Base-by-base conservation (phyloP, 2,329 filamentous ascomycete genomes). In the Didymella exigua region DNA sequence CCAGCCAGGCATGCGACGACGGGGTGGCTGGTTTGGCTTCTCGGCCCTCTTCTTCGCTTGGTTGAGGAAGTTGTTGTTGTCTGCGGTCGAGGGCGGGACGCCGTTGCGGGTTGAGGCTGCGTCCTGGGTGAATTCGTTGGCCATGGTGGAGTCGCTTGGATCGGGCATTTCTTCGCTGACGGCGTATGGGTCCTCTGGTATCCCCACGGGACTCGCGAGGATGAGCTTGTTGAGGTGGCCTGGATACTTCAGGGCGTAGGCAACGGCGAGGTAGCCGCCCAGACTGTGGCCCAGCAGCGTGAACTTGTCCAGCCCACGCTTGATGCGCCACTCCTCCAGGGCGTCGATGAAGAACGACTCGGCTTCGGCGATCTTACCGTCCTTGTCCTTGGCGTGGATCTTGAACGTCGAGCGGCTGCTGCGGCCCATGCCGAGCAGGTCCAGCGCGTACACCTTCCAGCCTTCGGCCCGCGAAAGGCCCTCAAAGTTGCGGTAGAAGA, bases 401-500 rank as follows among this genome's bases (percentile, higher is more conserved):
- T 84, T 89, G 80, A 99, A 99, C 0, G 86, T 77, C 2, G 95
- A 93, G 5, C 93, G 83, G 23, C 86, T 88, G 53, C 90, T 96
- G 68, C 96, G 88, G 54, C 93, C 93, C 90, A 97, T 97, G 54
- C 93, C 93, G 14, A 97, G 82, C 82, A 98, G 86, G 69, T 99
- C 93, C n/a, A 99, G 80, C 1, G 93, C 91, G 72, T 95, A 98
- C 16, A 99, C 78, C 68, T 91, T 93, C 87, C 95, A 96, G 24
- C 93, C 92, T 24, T 83, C 81, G 1, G 86, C 78, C 16, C 93
- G 86, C 40, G 89, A 93, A 29, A 99, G 78, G 5, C 88, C 86
- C 75, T 99, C 95, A 57, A 96, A 96, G 73, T 99, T 99, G 78
- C 95, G 93, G 82, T 97, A 99, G 81, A 96, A 99, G 77, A 99